Base-by-base conservation (phyloP, 2,329 filamentous ascomycete species). In the Xenosphaeropsis pyriputrescens region DNA sequence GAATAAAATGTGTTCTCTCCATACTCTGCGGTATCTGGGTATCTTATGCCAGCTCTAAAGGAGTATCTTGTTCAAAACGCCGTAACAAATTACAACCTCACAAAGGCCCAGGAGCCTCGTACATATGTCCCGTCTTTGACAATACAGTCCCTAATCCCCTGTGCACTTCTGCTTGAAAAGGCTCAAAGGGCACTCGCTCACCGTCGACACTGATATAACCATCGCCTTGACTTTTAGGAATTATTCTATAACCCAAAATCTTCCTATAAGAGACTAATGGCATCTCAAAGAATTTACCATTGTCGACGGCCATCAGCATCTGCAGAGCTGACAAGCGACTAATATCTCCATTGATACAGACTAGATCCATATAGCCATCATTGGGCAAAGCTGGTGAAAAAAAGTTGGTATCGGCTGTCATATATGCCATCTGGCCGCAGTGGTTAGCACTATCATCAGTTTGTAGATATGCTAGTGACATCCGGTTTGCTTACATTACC, bases 181-280 rank as follows among this genome's bases (percentile, higher is more conserved):
- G 81, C 49, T 79, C 79, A 55, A 93, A 96, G 0, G 85, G 82
- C 2, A 93, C 68, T 38, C 72, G 70, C 60, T 98, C 91, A 29
- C 91, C 91, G 52, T 96, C 91, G 46, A 98, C 85, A 55, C 85
- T 93, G 55, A 98, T 93, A 56, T 83, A 91, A 2, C 89, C 89
- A 44, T 78, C 70, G 30, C 72, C 63, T 49, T 78, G 69, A 44
- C 79, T 62, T 38, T 73, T 75, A 0, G 91, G 91, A 3, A 79
- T 78, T 44, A 98, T 79, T 32, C 91, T 72, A 55, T 91, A 95
- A 0, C 80, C 91, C n/a, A 72, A 70, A 4, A 95, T 70, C 57
- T 98, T 98, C 49, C 78, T 73, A 57, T 95, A 89, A 19, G 70
- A 68, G 11, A 94, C 81, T 30, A 82, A 69, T 0, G 75, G 70